Evolutionary conservation across 306 rosid genomes (phyloP).

Genomic region (Cucumis melo): DNA sequence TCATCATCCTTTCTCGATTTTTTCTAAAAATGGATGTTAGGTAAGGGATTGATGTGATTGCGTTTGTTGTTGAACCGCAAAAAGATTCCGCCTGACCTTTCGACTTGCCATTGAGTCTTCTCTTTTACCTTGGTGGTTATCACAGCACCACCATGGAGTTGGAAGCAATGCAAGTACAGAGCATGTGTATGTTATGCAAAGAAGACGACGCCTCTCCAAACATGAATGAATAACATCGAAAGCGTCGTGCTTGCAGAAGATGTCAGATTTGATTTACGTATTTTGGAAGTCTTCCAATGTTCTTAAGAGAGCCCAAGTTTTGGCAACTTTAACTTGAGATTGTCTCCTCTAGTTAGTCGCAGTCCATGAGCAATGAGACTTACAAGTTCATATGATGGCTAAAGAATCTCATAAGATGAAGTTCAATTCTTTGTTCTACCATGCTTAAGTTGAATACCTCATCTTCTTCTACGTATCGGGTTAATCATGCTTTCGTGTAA

Average conservation of each 20-base stretch:
- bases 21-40: constrained; percentile 24
- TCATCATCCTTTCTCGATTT: neutral
- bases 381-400: constrained; percentile 8
- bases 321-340: constrained; percentile 61
- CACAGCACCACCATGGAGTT: neutral
- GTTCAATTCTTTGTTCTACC: neutral
- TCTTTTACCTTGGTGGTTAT: neutral
- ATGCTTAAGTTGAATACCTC: neutral
- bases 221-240: constrained; percentile 16
- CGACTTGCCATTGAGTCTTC: neutral
- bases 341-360: constrained; percentile 29
- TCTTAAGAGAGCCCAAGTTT: constrained; percentile 29
- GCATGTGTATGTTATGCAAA: constrained; percentile 38
- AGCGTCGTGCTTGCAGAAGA: constrained; percentile 42
- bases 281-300: constrained; percentile 38
- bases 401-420: neutral
- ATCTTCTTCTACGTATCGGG: neutral
- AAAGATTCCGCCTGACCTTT: constrained; percentile 38
- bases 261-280: constrained; percentile 27
- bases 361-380: constrained; percentile 65
- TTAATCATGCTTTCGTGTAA: too few species aligned
- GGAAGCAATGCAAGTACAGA: neutral
- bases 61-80: constrained; percentile 46
- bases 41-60: constrained; percentile 62
- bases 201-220: constrained; percentile 16